Evolutionary conservation across 768 basidiomycete genomes (phyloP).

Genomic region (Coprinopsis cinerea): DNA sequence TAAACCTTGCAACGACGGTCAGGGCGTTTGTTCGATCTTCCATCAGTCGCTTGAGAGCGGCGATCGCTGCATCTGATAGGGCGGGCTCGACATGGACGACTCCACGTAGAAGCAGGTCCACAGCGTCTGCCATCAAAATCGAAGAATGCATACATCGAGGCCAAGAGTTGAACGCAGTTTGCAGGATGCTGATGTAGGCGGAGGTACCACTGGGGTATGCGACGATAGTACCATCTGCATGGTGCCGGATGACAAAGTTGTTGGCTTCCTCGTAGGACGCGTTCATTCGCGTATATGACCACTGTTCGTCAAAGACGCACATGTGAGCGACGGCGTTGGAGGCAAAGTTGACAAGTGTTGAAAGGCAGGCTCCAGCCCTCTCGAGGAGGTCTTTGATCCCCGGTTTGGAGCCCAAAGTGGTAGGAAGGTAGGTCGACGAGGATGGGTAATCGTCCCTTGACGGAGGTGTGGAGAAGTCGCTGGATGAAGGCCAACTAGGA

Average conservation of each 20-base stretch:
- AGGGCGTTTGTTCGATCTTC: slow-evolving; percentile 49
- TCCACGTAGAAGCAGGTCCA: slow-evolving; percentile 76
- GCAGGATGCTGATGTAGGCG: slow-evolving; percentile 65
- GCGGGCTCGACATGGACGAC: slow-evolving; percentile 81
- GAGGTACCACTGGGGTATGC: slow-evolving; percentile 59
- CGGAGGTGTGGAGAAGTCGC: slow-evolving; percentile 55
- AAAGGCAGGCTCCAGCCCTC: slow-evolving; percentile 51
- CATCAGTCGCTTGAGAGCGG: slow-evolving; percentile 70
- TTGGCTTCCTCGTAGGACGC: slow-evolving; percentile 64
- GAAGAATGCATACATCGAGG: slow-evolving; percentile 69
- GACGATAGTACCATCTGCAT: slow-evolving; percentile 52
- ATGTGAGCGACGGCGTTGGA: slow-evolving; percentile 64
- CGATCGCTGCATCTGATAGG: slow-evolving; percentile 61
- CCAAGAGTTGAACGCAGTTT: slow-evolving; percentile 77
- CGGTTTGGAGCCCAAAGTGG: slow-evolving; percentile 49
- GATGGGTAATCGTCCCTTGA: slow-evolving; percentile 63
- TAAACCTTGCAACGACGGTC: slow-evolving; percentile 58
- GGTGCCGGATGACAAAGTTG: slow-evolving; percentile 61
- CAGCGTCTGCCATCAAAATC: slow-evolving; percentile 49
- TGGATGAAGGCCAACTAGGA: slow-evolving; percentile 75
- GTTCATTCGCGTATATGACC: slow-evolving; percentile 56
- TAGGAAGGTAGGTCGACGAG: slow-evolving; percentile 58
- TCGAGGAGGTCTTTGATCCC: slow-evolving; percentile 72
- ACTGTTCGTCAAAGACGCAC: slow-evolving; percentile 84
- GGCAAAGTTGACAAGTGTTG: slow-evolving; percentile 51